These are phyloP conservation scores for Mimosa bimucronata DNA, from an alignment of 306 rosid species.

Conservation along the genomic window DNA sequence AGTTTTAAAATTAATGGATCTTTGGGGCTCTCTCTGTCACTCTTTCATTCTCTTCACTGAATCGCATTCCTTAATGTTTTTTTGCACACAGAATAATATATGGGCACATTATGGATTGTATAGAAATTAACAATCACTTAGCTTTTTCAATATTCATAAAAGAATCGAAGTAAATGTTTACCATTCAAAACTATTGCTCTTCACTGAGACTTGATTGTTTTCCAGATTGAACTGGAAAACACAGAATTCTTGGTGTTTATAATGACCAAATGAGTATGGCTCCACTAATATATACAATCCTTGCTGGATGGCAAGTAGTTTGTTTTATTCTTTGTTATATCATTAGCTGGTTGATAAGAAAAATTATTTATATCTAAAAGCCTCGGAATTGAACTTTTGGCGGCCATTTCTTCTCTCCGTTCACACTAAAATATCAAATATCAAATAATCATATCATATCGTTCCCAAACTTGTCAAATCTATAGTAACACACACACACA, in stretches of 20 bases:
- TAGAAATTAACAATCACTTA: constrained; percentile 33
- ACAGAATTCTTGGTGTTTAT: no score
- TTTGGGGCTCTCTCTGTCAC: not conserved
- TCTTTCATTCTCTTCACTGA: not conserved
- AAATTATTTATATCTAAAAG: no score
- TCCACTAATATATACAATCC: no score
- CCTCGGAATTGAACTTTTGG: not conserved
- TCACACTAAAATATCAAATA: no score
- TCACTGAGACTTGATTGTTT: not conserved
- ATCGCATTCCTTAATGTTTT: not conserved
- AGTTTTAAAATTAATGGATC: not conserved
- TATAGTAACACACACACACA: no score
- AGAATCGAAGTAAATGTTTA: not conserved
- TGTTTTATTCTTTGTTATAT: no score
- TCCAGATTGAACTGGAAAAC: constrained; percentile 17
- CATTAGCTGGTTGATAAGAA: no score
- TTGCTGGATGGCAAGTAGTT: no score
- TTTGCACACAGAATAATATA: constrained; percentile 19
- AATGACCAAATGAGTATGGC: no score
- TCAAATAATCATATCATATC: no score
- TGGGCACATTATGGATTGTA: constrained; percentile 35
- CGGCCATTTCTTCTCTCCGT: no score
- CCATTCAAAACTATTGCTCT: not conserved
- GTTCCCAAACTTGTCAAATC: no score
- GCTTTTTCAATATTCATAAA: constrained; percentile 21